Evolutionary conservation across 371 early-diverging fungal species (phyloP).

Genomic region (Dinochytrium kinnereticum): DNA sequence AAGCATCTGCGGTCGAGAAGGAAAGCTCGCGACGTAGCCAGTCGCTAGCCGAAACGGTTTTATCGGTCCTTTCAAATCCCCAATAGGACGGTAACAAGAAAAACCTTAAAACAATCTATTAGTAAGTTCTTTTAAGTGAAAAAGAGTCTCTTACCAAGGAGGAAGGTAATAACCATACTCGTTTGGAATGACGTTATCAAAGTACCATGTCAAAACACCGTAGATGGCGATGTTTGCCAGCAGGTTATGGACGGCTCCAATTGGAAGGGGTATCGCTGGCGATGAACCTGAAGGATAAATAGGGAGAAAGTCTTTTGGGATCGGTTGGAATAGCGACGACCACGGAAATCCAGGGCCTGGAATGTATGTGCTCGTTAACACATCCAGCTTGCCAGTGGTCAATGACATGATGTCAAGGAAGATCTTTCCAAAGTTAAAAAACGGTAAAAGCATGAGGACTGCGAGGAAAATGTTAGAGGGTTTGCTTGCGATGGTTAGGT

Average conservation of each 20-base stretch:
- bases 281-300: slow-evolving; percentile 44
- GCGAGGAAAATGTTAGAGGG: no score
- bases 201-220: slow-evolving; percentile 56
- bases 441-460: slow-evolving; percentile 63
- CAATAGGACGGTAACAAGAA: slow-evolving; percentile 67
- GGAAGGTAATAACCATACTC: slow-evolving; percentile 62
- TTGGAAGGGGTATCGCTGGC: slow-evolving; percentile 21
- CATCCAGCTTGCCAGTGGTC: slow-evolving; percentile 63
- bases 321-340: slow-evolving; percentile 51
- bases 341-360: slow-evolving; percentile 60
- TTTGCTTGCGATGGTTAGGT: background rate
- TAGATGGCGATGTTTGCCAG: slow-evolving; percentile 63
- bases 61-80: slow-evolving; percentile 46
- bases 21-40: slow-evolving; percentile 36
- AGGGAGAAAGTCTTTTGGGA: slow-evolving; percentile 50
- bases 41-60: slow-evolving; percentile 17
- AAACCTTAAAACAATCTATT: slow-evolving; percentile 44
- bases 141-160: slow-evolving; percentile 33
- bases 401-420: slow-evolving; percentile 64
- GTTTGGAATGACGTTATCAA: slow-evolving; percentile 70
- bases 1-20: background rate
- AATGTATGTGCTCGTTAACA: slow-evolving; percentile 58
- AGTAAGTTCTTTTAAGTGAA: background rate
- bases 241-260: slow-evolving; percentile 47
- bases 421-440: slow-evolving; percentile 74